Conservation (phyloP, 805 yeast genomes). For the Ogataea allantospora region DNA sequence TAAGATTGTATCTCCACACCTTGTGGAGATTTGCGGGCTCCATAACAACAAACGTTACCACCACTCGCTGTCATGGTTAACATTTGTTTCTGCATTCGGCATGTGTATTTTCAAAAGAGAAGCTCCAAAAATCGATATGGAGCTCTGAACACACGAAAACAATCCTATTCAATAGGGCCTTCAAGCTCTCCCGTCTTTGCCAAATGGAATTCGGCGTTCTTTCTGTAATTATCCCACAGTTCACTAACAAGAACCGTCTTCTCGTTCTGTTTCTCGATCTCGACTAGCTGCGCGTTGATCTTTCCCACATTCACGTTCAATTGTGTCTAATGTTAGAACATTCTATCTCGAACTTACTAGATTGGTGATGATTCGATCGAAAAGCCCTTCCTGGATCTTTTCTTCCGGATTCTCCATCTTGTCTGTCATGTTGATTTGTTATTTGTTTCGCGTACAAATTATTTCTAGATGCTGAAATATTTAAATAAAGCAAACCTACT, state of each 20-base stretch:
- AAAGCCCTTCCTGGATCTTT: constrained; percentile 71
- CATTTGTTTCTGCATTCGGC: not conserved
- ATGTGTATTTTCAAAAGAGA: too few relatives aligned
- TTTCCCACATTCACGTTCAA: constrained; percentile 68
- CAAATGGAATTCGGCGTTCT: constrained; percentile 67
- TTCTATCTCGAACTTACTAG: constrained; percentile 52
- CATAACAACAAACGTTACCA: not conserved
- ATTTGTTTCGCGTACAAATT: constrained; percentile 7
- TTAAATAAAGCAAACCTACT: constrained; percentile 5
- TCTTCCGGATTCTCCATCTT: constrained; percentile 85
- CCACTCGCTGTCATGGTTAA: not conserved
- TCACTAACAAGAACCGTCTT: constrained; percentile 70
- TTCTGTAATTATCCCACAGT: constrained; percentile 76
- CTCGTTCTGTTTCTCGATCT: constrained; percentile 63
- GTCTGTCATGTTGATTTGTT: constrained; percentile 10
- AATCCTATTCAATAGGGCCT: constrained; percentile 23
- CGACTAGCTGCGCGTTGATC: constrained; percentile 58
- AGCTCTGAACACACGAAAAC: too few relatives aligned
- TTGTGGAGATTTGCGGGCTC: not conserved
- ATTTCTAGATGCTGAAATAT: constrained; percentile 6
- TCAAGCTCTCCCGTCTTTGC: constrained; percentile 63
- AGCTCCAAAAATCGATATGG: too few relatives aligned
- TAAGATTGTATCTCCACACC: too few relatives aligned
- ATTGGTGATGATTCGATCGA: constrained; percentile 73
- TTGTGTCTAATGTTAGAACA: constrained; percentile 46